Conservation (phyloP, 116 monocot genomes). For the Zostera marina region DNA sequence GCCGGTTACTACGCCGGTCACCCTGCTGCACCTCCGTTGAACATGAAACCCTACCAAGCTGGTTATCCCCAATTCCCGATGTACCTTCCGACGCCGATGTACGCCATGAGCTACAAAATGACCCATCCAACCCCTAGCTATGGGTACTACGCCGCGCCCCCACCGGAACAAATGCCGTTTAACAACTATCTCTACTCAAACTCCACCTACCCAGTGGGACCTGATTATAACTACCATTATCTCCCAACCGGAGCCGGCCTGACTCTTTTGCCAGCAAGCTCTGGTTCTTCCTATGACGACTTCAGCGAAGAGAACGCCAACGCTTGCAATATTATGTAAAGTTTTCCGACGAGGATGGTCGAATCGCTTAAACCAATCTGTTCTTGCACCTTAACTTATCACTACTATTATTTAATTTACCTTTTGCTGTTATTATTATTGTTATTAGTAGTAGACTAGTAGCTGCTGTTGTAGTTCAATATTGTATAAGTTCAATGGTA, state of each 20-base stretch:
- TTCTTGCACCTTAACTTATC: too few species aligned
- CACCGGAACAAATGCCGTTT: slow-evolving; percentile 1
- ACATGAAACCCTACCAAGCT: not conserved
- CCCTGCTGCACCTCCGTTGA: not conserved
- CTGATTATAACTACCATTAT: not conserved
- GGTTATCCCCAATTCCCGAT: slow-evolving; percentile 1
- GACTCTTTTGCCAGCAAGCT: not conserved
- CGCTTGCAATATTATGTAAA: slow-evolving; percentile 40
- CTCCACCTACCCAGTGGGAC: not conserved
- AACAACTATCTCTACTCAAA: slow-evolving; percentile 1
- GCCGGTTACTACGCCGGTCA: too few species aligned
- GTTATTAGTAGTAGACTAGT: too few species aligned
- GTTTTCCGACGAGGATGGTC: too few species aligned
- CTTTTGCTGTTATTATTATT: too few species aligned
- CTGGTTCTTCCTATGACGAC: slow-evolving; percentile 7
- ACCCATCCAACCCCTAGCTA: slow-evolving; percentile 5
- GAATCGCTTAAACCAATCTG: too few species aligned
- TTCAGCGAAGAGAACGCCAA: slow-evolving; percentile 54
- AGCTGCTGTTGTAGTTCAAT: too few species aligned
- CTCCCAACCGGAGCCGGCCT: slow-evolving; percentile 1
- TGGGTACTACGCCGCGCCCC: slow-evolving; percentile 5
- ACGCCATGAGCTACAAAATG: slow-evolving; percentile 11
- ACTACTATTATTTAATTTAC: too few species aligned
- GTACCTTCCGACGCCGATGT: slow-evolving; percentile 6
- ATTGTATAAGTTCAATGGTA: too few species aligned